Conservation (phyloP, 768 basidiomycete genomes). For the Jaapia argillacea region DNA sequence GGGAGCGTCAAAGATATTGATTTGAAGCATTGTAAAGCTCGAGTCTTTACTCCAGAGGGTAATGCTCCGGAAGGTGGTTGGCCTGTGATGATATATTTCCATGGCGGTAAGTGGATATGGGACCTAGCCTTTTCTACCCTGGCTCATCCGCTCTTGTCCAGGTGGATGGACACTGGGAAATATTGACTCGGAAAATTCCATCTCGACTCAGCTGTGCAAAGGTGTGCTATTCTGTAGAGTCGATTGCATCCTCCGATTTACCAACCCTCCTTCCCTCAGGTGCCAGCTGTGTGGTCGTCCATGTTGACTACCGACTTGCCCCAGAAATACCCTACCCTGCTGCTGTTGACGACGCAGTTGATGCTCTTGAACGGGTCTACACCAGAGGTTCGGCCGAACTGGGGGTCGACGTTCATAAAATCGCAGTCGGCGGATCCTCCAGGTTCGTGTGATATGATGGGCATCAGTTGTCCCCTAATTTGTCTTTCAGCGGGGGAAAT, state of each 20-base stretch:
- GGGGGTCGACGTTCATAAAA: constrained; percentile 35
- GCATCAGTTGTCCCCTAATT: neutral
- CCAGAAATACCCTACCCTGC: constrained; percentile 66
- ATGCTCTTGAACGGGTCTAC: constrained; percentile 53
- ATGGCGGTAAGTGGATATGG: constrained; percentile 41
- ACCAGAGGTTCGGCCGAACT: constrained; percentile 35
- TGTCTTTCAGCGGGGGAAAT: constrained; percentile 50
- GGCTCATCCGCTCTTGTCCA: constrained; percentile 14
- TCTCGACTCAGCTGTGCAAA: constrained; percentile 51
- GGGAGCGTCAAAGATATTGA: constrained; percentile 43
- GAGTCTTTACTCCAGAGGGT: constrained; percentile 56
- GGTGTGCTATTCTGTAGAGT: constrained; percentile 31
- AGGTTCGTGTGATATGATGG: constrained; percentile 29
- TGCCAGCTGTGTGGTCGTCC: constrained; percentile 50
- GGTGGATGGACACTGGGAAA: constrained; percentile 75
- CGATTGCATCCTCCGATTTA: too few species aligned
- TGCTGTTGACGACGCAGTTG: constrained; percentile 63
- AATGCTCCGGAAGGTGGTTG: constrained; percentile 42
- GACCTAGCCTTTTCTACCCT: neutral
- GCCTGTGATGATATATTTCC: constrained; percentile 68
- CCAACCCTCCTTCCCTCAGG: constrained; percentile 26
- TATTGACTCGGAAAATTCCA: constrained; percentile 48
- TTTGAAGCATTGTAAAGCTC: constrained; percentile 41
- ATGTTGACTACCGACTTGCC: constrained; percentile 63
- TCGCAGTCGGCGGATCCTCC: constrained; percentile 68